Evolutionary conservation across 345 rosid genomes (phyloP), one percentile per base, ranked within the genome.

Genomic region (Anacardium occidentale): DNA sequence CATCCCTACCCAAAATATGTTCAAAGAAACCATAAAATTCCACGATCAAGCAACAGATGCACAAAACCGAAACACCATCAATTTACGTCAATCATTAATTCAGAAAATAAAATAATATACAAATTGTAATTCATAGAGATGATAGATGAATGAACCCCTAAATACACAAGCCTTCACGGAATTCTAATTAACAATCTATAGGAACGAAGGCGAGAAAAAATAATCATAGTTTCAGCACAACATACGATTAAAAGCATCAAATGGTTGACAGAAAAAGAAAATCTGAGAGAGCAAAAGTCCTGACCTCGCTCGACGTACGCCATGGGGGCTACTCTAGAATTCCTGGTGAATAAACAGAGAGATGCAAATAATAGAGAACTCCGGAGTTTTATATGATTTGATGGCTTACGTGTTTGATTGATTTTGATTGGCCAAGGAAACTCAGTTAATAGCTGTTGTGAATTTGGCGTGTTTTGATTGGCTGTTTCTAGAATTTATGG

Each of bases 241-340:
- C 56, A 42, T 9, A 1, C 11, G 24, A n/a, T 29, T 18, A 18
- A n/a, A 51, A 52, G 7, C 44, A 6, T 26, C 4, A 34, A 51
- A 37, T 37, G 42, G 8, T 6, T 37, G 7, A 37, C 8, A 0
- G 20, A 63, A 40, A n/a, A 7, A 20, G 18, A n/a, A 2, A 15
- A 64, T 42, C 14, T 10, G 12, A 40, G 3, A 34, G 66, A 65
- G 65, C 32, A 2, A 58, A 47, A 75, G 7, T 13, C 10, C 58
- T 61, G 10, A 69, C 78, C 78, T 69, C 78, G 64, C 63, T 75
- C 78, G 18, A 75, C 69, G 74, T 75, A 75, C 7, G 78, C 78
- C 78, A 75, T 75, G 48, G 18, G 7, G 50, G 60, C 64, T 13
- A 20, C 45, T 75, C 69, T 7, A n/a, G 63, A 13, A 62, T 22